Evolutionary conservation across 768 basidiomycete species (phyloP).

Genomic region (Amanita molliuscula): DNA sequence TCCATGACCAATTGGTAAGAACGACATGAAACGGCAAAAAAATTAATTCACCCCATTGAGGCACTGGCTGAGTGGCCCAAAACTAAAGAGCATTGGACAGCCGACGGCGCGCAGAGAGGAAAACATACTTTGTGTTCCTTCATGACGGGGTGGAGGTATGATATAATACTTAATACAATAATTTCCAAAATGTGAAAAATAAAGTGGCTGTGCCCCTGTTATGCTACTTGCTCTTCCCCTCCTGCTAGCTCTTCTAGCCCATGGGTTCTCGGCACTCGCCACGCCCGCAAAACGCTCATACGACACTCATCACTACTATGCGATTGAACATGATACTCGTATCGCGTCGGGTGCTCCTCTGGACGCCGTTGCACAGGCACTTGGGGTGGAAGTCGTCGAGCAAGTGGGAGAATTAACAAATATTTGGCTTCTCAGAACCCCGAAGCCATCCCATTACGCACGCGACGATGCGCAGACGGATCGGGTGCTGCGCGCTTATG

Average conservation of each 20-base stretch:
- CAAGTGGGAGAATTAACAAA: slow-evolving; percentile 73
- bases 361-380: slow-evolving; percentile 41
- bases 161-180: not conserved
- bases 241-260: slow-evolving; percentile 21
- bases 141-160: slow-evolving; percentile 25
- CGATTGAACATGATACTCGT: slow-evolving; percentile 52
- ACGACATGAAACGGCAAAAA: not conserved
- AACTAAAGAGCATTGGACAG: slow-evolving; percentile 42
- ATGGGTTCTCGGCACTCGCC: slow-evolving; percentile 19
- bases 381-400: slow-evolving; percentile 83
- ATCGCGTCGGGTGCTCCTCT: slow-evolving; percentile 35
- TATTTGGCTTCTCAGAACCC: slow-evolving; percentile 73
- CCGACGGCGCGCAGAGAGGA: not conserved
- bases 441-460: slow-evolving; percentile 22
- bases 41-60: slow-evolving; percentile 54
- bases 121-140: slow-evolving; percentile 78
- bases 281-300: slow-evolving; percentile 44
- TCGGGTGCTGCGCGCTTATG: slow-evolving; percentile 38
- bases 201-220: slow-evolving; percentile 10
- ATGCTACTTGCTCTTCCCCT: slow-evolving; percentile 23
- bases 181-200: not conserved
- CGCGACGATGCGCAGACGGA: slow-evolving; percentile 27
- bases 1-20: slow-evolving; percentile 15
- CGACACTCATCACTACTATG: slow-evolving; percentile 73
- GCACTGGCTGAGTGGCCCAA: slow-evolving; percentile 96